Percentiles rank a stretch among this genome's conserved stretches.
Conservation (phyloP, 2,329 filamentous ascomycete genomes). For the Elsinoe fawcettii region DNA sequence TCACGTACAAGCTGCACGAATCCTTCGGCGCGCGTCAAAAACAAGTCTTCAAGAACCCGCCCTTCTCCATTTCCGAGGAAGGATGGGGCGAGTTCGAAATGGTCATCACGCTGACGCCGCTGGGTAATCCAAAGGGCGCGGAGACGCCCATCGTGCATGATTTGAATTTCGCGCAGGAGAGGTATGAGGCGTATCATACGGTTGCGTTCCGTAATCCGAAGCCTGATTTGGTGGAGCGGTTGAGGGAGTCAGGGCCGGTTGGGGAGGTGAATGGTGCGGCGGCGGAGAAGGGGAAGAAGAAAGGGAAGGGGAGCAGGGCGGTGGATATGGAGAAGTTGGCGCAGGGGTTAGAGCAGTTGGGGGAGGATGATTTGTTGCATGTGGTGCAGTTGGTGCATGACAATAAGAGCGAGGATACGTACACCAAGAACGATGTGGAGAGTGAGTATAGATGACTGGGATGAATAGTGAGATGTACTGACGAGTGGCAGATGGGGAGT, state of each 20-base stretch:
- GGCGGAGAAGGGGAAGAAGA: conserved; percentile 65
- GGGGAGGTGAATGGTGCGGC: conserved; percentile 51
- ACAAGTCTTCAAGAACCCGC: conserved; percentile 76
- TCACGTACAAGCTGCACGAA: conserved; percentile 85
- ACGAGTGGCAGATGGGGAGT: conserved; percentile 68
- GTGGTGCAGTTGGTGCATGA: conserved; percentile 98
- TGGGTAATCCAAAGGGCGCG: conserved; percentile 64
- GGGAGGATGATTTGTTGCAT: conserved; percentile 86
- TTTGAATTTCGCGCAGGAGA: conserved; percentile 75
- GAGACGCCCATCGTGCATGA: conserved; percentile 78
- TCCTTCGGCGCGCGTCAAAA: conserved; percentile 75
- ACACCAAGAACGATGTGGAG: conserved; percentile 95
- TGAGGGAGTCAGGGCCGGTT: conserved; percentile 78
- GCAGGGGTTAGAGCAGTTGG: conserved; percentile 78
- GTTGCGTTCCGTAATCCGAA: conserved; percentile 91
- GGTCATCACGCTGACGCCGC: conserved; percentile 70
- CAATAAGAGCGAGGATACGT: conserved; percentile 87
- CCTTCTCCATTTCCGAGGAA: conserved; percentile 85
- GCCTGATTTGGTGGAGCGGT: conserved; percentile 66
- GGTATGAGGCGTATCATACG: conserved; percentile 74
- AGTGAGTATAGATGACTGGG: conserved; percentile 49
- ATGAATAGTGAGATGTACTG: conserved; percentile 30
- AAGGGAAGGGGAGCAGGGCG: conserved; percentile 46
- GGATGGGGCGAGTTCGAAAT: conserved; percentile 99
- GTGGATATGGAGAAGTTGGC: conserved; percentile 96